Base-by-base conservation (phyloP, 805 yeast species). In the Candida hungchunana region DNA sequence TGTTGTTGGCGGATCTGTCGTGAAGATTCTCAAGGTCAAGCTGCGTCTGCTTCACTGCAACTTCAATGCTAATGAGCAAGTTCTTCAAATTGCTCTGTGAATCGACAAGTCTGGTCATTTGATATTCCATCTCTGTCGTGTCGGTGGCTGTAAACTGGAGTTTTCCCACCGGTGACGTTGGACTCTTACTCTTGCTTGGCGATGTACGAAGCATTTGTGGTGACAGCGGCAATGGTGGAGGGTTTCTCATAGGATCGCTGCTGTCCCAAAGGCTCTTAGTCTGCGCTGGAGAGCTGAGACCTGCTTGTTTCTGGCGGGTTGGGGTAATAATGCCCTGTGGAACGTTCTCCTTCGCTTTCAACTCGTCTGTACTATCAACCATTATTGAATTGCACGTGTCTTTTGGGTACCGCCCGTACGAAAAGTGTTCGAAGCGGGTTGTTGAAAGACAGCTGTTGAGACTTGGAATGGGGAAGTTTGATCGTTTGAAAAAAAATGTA, bases 201-300 rank as follows among this genome's bases (percentile, higher is more conserved):
- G 49, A 39, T 18, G 47, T 46, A 11, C 44, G 41, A 6, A 64
- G 54, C 48, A 63, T 57, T 24, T 63, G 68, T 5, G 71, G 68
- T 2, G 63, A 61, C 4, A 61, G 39, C 7, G 69, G 68, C 37
- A 64, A 40, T 4, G 70, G 67, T 3, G 65, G 65, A n/a, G 69
- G 69, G 22, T 61, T 60, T 38, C 67, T 46, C 33, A 44, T 40
- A 4, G 69, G 69, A 35, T 64, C 67, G 13, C 59, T 55, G 18
- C 67, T 61, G 30, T 64, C 68, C 69, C 69, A 64, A 48, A 60
- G 28, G 16, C 30, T 18, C 16, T 31, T 39, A 17, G 36, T 20
- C 25, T 46, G 47, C 3, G 39, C 32, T 26, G 54, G 52, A 1
- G 56, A 49, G 12, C 31, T 29, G 13, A 39, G 31, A 15, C 31